phyloP scores from a whole-genome alignment of 177 flowering plant species.

The Vitis hybrid region DNA sequence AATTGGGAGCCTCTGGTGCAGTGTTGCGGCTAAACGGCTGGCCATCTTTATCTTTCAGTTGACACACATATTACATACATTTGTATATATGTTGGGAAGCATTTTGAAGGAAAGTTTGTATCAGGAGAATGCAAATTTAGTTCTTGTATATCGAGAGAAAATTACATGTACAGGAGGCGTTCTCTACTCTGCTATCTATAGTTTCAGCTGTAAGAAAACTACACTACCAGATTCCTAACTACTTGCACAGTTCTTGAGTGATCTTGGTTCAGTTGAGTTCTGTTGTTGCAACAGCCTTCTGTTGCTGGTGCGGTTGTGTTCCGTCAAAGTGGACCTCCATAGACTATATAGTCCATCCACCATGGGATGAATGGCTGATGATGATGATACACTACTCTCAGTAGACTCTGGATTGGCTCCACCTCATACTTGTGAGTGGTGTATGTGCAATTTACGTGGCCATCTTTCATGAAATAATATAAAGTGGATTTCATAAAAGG shows the following conservation, averaged over 20 bases:
- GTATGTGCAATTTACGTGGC: not conserved
- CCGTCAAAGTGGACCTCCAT: not conserved
- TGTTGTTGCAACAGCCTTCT: too few relatives aligned
- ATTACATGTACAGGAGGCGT: too few relatives aligned
- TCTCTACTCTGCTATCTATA: too few relatives aligned
- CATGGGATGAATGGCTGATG: not conserved
- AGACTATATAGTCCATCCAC: not conserved
- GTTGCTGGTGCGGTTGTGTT: too few relatives aligned
- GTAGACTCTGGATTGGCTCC: not conserved
- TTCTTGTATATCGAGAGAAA: too few relatives aligned
- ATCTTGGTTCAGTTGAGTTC: too few relatives aligned
- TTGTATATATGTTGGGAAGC: not conserved
- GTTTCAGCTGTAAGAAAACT: too few relatives aligned
- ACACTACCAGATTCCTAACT: too few relatives aligned
- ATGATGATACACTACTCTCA: not conserved
- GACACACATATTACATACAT: conserved; percentile 2
- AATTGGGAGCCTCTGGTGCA: conserved; percentile 23
- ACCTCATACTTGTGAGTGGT: not conserved
- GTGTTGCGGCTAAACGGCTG: conserved; percentile 18
- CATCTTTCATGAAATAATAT: not conserved
- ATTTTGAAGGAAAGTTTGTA: not conserved
- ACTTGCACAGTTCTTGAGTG: too few relatives aligned
- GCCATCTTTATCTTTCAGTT: conserved; percentile 26
- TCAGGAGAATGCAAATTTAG: too few relatives aligned
- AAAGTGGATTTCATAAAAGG: too few relatives aligned